phyloP scores from a whole-genome alignment of 2,329 filamentous ascomycete species.

The Alternaria dauci region DNA sequence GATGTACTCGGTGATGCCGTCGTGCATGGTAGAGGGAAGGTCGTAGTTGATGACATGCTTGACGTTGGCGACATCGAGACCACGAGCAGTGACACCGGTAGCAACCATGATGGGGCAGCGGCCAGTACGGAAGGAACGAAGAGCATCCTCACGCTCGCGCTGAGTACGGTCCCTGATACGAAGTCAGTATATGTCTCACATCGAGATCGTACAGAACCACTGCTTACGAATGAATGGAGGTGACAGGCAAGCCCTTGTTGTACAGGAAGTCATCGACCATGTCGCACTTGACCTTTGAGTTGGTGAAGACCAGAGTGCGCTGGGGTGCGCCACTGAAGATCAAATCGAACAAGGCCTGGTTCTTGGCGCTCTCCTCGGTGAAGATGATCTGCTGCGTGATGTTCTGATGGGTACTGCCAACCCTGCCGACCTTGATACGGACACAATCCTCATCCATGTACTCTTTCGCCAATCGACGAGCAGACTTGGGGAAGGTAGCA shows the following conservation, averaged over 20 bases:
- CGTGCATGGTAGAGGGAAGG: constrained; percentile 74
- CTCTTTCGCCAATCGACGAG: constrained; percentile 77
- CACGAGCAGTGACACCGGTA: constrained; percentile 86
- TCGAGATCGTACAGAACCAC: not conserved
- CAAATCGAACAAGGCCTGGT: constrained; percentile 74
- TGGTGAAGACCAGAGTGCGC: constrained; percentile 85
- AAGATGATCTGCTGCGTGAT: constrained; percentile 79
- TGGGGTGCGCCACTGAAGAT: constrained; percentile 64
- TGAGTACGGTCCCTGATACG: constrained; percentile 74
- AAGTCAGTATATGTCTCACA: not conserved
- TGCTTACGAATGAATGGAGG: constrained; percentile 76
- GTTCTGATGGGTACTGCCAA: constrained; percentile 82
- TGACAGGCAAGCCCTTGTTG: constrained; percentile 80
- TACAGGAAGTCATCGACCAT: constrained; percentile 87
- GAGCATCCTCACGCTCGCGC: constrained; percentile 87
- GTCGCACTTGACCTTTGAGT: constrained; percentile 79
- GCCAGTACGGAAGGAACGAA: constrained; percentile 83
- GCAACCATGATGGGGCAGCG: constrained; percentile 81
- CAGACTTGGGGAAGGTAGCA: constrained; percentile 86
- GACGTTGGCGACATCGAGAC: constrained; percentile 86
- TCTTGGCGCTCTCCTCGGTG: constrained; percentile 72
- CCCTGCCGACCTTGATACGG: constrained; percentile 84
- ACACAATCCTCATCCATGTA: constrained; percentile 78
- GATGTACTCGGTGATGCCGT: constrained; percentile 92
- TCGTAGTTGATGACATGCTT: constrained; percentile 95